Conservation (phyloP, 1,284 basidiomycete genomes). For the Termitomyces sp. region DNA sequence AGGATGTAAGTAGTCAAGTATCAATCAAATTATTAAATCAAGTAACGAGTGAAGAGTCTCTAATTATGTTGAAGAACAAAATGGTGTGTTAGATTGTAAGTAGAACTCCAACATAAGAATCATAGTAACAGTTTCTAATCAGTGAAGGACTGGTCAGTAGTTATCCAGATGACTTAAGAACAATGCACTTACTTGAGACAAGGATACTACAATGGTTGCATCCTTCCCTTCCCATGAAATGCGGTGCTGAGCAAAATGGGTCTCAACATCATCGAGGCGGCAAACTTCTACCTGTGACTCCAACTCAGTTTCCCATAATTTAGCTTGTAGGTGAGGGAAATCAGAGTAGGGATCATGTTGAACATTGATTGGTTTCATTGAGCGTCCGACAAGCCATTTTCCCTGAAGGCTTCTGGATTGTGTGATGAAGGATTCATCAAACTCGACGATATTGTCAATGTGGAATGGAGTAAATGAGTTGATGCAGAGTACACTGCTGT, state of each 20-base stretch:
- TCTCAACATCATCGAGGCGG: not conserved
- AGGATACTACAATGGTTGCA: not conserved
- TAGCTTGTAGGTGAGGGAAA: not conserved
- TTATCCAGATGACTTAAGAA: not conserved
- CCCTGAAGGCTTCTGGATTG: not conserved
- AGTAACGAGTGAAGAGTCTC: too few relatives aligned
- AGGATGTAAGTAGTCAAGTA: too few relatives aligned
- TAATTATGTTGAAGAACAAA: too few relatives aligned
- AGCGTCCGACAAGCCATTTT: not conserved
- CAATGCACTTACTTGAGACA: not conserved
- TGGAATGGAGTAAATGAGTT: not conserved
- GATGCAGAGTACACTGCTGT: conserved; percentile 7
- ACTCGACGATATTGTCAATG: not conserved
- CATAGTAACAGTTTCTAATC: too few relatives aligned
- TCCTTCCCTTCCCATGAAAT: not conserved
- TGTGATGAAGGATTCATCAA: not conserved
- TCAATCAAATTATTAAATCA: too few relatives aligned
- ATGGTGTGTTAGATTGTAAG: too few relatives aligned
- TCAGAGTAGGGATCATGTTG: not conserved
- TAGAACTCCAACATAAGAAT: too few relatives aligned
- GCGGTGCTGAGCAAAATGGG: not conserved
- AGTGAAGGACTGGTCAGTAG: too few relatives aligned
- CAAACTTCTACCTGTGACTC: not conserved
- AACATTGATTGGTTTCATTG: not conserved
- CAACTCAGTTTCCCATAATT: not conserved